phyloP scores from a whole-genome alignment of 306 rosid genomes.

The Cucumis sativus region DNA sequence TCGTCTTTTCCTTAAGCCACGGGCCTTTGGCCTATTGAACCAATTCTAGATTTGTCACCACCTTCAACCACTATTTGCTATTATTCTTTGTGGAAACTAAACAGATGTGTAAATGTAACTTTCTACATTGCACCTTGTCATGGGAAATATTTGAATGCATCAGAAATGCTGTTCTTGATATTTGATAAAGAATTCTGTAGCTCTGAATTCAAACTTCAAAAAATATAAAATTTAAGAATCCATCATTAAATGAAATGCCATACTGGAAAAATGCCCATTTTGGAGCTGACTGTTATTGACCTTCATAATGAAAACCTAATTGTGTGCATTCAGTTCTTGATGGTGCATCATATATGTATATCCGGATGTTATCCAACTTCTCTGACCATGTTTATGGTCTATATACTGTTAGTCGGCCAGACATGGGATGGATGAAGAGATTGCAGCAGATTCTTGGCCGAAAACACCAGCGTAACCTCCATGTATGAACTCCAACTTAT shows the following conservation, averaged over 20 bases:
- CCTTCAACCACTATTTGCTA: too few species aligned
- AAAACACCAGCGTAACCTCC: conserved; percentile 85
- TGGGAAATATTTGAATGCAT: neutral
- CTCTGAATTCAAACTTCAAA: neutral
- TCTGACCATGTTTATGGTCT: neutral
- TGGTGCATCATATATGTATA: neutral
- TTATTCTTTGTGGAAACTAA: too few species aligned
- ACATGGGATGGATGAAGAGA: conserved; percentile 92
- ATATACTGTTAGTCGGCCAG: conserved; percentile 53
- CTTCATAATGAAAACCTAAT: neutral
- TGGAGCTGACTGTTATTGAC: neutral
- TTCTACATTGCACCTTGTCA: neutral
- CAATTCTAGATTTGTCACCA: neutral
- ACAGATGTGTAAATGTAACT: too few species aligned
- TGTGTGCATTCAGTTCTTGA: conserved; percentile 1
- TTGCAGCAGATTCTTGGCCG: conserved; percentile 84
- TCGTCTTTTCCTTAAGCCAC: neutral
- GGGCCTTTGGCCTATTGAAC: neutral
- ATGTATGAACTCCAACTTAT: conserved; percentile 32
- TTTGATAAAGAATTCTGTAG: neutral
- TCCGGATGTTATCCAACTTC: neutral
- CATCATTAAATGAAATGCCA: neutral
- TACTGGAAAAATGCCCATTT: neutral
- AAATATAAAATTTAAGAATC: neutral
- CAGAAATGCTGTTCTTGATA: neutral